Conservation (phyloP, 495 filamentous ascomycete species). For the Penicillium cosmopolitanum region DNA sequence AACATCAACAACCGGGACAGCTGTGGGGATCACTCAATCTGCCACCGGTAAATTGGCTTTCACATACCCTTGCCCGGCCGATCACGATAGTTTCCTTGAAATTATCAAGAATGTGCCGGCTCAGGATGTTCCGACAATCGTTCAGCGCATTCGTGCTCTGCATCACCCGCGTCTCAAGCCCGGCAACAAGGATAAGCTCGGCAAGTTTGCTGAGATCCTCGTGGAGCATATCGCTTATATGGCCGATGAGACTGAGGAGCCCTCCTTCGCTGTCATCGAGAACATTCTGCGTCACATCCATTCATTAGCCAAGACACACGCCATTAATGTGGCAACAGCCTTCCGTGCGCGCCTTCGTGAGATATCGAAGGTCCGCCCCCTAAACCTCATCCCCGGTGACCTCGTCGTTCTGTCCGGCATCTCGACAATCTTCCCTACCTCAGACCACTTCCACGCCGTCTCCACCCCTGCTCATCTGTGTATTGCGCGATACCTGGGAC, state of each 20-base stretch:
- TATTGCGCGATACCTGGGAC: constrained; percentile 80
- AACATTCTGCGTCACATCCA: constrained; percentile 78
- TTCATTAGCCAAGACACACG: constrained; percentile 81
- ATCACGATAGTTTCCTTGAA: constrained; percentile 71
- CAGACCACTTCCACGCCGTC: constrained; percentile 94
- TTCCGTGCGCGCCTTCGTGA: constrained; percentile 74
- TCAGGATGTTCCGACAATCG: constrained; percentile 71
- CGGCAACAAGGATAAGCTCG: constrained; percentile 83
- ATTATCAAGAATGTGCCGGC: constrained; percentile 61
- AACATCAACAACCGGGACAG: constrained; percentile 24
- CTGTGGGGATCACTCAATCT: constrained; percentile 35
- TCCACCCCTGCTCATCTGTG: constrained; percentile 83
- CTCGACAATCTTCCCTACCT: constrained; percentile 85
- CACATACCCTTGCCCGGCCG: constrained; percentile 82
- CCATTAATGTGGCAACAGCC: constrained; percentile 71
- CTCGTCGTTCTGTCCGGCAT: constrained; percentile 81
- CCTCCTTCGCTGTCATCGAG: constrained; percentile 65
- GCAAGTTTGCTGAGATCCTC: constrained; percentile 71
- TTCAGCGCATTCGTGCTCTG: constrained; percentile 84
- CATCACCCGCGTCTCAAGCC: constrained; percentile 85
- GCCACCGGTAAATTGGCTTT: constrained; percentile 65
- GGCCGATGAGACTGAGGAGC: constrained; percentile 51
- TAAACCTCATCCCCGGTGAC: constrained; percentile 70
- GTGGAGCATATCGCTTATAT: constrained; percentile 78
- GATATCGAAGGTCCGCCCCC: constrained; percentile 61